A percentile compares a stretch with the other conserved stretches of the same genome.
Conservation (phyloP, 257 asterid species). For the Echites panduratus region DNA sequence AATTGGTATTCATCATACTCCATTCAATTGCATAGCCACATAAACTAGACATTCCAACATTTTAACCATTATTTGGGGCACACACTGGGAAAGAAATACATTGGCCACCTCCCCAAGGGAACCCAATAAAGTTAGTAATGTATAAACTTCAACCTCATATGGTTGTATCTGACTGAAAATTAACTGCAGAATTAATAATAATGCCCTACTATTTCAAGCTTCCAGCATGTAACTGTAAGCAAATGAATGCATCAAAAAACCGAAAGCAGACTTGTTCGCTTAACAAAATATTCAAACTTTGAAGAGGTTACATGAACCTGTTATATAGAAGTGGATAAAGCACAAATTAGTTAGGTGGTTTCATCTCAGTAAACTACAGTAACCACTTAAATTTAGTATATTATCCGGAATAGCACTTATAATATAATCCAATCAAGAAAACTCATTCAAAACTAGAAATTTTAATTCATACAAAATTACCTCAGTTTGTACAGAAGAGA, state of each 20-base stretch:
- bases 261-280: neutral
- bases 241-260: neutral
- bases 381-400: neutral
- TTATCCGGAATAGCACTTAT: neutral
- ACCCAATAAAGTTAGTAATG: neutral
- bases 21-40: neutral
- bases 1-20: neutral
- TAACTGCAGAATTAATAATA: neutral
- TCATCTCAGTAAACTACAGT: neutral
- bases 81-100: neutral
- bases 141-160: neutral
- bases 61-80: neutral
- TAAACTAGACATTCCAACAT: neutral
- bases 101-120: neutral
- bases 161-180: neutral
- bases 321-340: neutral
- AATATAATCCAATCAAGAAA: neutral
- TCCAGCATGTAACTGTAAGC: neutral
- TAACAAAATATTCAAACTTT: neutral
- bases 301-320: neutral
- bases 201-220: neutral
- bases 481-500: neutral
- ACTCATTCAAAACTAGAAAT: neutral
- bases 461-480: neutral
- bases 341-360: neutral